Conservation (phyloP, 768 basidiomycete genomes). For the Xerocomus spinulosus region DNA sequence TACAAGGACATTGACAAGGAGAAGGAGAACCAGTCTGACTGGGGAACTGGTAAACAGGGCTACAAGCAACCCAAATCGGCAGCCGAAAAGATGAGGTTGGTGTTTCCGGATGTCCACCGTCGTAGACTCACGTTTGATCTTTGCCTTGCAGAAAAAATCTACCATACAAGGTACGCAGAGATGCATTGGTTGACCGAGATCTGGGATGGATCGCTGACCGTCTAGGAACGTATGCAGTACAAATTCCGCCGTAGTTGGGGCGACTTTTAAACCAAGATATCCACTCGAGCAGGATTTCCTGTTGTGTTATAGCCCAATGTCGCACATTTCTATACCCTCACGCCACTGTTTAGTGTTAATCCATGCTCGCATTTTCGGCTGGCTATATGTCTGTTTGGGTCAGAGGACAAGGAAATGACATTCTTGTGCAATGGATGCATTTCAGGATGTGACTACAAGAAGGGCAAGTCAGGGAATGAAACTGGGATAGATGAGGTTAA, state of each 20-base stretch:
- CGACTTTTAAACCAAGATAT: slow-evolving; percentile 54
- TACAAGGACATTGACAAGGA: slow-evolving; percentile 54
- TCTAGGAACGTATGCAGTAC: slow-evolving; percentile 68
- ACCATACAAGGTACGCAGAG: slow-evolving; percentile 74
- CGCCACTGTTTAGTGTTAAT: slow-evolving; percentile 1
- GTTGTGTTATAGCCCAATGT: slow-evolving; percentile 6
- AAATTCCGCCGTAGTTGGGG: slow-evolving; percentile 88
- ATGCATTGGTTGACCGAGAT: slow-evolving; percentile 4
- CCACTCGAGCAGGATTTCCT: background rate
- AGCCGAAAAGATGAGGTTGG: slow-evolving; percentile 70
- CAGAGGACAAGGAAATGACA: slow-evolving; percentile 1
- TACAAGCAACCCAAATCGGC: slow-evolving; percentile 71
- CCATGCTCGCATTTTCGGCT: slow-evolving; percentile 4
- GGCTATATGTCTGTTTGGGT: background rate
- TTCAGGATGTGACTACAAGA: too few relatives aligned
- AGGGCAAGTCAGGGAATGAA: too few relatives aligned
- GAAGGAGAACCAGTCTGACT: slow-evolving; percentile 53
- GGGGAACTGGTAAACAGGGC: slow-evolving; percentile 67
- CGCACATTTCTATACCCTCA: slow-evolving; percentile 26
- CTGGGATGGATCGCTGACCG: slow-evolving; percentile 40
- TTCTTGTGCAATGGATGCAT: slow-evolving; percentile 1
- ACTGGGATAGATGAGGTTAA: too few relatives aligned
- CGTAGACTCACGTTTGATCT: slow-evolving; percentile 1
- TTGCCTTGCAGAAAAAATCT: slow-evolving; percentile 55
- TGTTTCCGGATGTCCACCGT: background rate